Conservation (phyloP, 768 basidiomycete genomes). For the Infundibulicybe gibba region DNA sequence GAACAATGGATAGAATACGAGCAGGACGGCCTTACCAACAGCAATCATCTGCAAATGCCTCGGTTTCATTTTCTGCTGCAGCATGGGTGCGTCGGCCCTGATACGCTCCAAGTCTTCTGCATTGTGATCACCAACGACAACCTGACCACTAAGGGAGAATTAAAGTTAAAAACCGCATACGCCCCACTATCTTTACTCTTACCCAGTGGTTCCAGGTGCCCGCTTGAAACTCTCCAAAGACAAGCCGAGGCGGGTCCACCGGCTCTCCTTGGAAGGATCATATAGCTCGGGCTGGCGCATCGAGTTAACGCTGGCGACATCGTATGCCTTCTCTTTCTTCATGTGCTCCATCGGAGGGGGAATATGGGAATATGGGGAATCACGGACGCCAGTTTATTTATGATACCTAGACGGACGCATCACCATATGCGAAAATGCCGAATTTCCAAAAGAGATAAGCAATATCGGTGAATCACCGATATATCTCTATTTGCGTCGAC, state of each 20-base stretch:
- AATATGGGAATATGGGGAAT: too few relatives aligned
- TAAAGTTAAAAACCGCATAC: neutral
- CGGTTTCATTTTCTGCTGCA: too few relatives aligned
- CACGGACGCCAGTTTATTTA: too few relatives aligned
- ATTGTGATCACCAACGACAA: slow-evolving; percentile 29
- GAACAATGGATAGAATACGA: neutral
- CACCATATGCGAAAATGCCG: too few relatives aligned
- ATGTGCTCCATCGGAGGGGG: too few relatives aligned
- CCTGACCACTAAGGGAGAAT: slow-evolving; percentile 27
- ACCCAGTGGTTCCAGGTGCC: slow-evolving; percentile 44
- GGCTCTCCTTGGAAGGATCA: slow-evolving; percentile 42
- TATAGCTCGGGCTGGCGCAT: slow-evolving; percentile 34
- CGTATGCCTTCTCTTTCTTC: too few relatives aligned
- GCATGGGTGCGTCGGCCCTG: too few relatives aligned
- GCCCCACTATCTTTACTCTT: slow-evolving; percentile 10
- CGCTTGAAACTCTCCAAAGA: slow-evolving; percentile 42
- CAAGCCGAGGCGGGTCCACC: slow-evolving; percentile 41
- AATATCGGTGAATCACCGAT: too few relatives aligned
- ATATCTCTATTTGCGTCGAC: too few relatives aligned
- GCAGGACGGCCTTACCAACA: slow-evolving; percentile 35
- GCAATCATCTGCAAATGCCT: too few relatives aligned
- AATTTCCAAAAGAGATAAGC: too few relatives aligned
- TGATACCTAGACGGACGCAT: too few relatives aligned
- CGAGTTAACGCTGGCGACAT: slow-evolving; percentile 25
- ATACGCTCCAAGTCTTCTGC: slow-evolving; percentile 28